Conservation (phyloP, 1,284 basidiomycete genomes). For the Rhodotorula mucilaginosa region DNA sequence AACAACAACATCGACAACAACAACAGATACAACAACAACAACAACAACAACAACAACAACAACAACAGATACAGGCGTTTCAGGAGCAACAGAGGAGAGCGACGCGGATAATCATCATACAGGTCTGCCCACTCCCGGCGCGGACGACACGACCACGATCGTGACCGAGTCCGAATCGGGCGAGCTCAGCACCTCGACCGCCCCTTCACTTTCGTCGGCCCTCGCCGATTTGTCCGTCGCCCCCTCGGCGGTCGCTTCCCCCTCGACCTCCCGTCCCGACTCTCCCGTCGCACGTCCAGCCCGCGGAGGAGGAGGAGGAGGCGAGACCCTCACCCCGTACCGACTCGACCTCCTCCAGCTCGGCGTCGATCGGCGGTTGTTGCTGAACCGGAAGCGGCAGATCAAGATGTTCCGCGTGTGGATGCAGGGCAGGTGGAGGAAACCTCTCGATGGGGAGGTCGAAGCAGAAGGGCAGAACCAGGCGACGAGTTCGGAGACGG, state of each 20-base stretch:
- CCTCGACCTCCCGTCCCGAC: neutral
- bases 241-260: neutral
- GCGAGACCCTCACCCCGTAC: constrained; percentile 3
- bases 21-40: neutral
- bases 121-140: neutral
- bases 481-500: too few relatives aligned
- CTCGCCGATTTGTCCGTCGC: neutral
- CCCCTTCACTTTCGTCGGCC: neutral
- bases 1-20: constrained; percentile 44
- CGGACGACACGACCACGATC: neutral
- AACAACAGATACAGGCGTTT: constrained; percentile 29
- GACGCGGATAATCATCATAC: neutral
- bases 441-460: neutral
- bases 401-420: constrained; percentile 81
- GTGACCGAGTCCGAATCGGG: neutral
- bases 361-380: constrained; percentile 79
- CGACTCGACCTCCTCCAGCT: constrained; percentile 68
- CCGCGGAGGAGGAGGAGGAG: neutral
- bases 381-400: constrained; percentile 87
- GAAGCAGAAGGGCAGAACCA: neutral
- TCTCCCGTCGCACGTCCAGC: neutral
- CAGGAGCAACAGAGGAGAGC: neutral
- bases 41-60: constrained; percentile 43
- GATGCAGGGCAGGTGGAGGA: constrained; percentile 43
- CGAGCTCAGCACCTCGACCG: neutral